A percentile compares a stretch with the other conserved stretches of the same genome.
Evolutionary conservation across 352 stramenopile genomes (phyloP).

Genomic region (Blastocystis sp.): DNA sequence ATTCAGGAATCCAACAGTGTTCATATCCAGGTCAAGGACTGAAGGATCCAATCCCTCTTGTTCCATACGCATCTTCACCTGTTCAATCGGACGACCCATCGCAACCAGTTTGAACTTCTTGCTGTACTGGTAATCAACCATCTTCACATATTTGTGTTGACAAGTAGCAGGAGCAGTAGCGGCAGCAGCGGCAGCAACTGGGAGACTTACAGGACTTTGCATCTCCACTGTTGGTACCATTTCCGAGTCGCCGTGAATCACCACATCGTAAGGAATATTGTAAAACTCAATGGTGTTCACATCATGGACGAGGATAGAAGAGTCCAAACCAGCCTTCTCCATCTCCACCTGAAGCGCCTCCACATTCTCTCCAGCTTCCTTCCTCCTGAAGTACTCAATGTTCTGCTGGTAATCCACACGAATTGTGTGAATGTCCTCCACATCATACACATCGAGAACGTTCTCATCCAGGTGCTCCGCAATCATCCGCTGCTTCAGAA

Average conservation of each 20-base stretch:
- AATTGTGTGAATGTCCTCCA: not conserved
- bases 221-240: too few species aligned
- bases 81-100: constrained; percentile 72
- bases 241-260: not conserved
- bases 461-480: constrained; percentile 6
- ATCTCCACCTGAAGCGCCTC: not conserved
- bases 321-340: constrained; percentile 42
- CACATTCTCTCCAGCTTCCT: constrained; percentile 4
- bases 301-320: constrained; percentile 19
- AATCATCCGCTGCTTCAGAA: constrained; percentile 42
- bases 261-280: constrained; percentile 40
- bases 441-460: constrained; percentile 45
- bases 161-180: not conserved
- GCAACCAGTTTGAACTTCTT: constrained; percentile 60
- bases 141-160: constrained; percentile 39
- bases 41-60: constrained; percentile 68
- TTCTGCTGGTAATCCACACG: constrained; percentile 32
- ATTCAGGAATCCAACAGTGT: constrained; percentile 2
- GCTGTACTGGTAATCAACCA: constrained; percentile 31
- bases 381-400: constrained; percentile 21
- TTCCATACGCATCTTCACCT: constrained; percentile 76
- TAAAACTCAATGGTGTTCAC: constrained; percentile 36
- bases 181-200: not conserved
- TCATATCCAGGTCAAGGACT: constrained; percentile 64
- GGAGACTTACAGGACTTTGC: not conserved